phyloP scores from a whole-genome alignment of 805 yeast genomes.

The Cyberlindnera japonica region DNA sequence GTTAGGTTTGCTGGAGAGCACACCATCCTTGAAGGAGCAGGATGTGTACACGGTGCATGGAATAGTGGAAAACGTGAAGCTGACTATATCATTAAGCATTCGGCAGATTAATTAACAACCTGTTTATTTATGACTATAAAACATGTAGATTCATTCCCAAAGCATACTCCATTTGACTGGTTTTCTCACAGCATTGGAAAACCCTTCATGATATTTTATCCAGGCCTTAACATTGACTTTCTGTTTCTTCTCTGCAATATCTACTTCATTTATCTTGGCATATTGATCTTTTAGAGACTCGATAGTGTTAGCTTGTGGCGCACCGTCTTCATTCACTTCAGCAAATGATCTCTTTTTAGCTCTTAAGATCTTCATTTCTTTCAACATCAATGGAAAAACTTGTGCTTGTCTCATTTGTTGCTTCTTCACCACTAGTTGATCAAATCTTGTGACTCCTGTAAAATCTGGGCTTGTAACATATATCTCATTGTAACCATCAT shows the following conservation, averaged over 20 bases:
- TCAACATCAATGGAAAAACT: conserved; percentile 22
- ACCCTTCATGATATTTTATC: conserved; percentile 93
- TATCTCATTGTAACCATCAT: conserved; percentile 29
- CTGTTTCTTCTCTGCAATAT: conserved; percentile 28
- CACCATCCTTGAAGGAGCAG: conserved; percentile 80
- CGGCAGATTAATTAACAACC: background rate
- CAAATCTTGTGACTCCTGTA: conserved; percentile 22
- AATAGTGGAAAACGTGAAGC: conserved; percentile 66
- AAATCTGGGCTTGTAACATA: conserved; percentile 25
- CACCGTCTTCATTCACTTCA: conserved; percentile 16
- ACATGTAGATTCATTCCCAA: conserved; percentile 47
- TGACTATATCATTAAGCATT: conserved; percentile 26
- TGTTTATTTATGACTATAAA: background rate
- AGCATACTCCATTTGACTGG: conserved; percentile 73
- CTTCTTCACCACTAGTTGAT: conserved; percentile 14
- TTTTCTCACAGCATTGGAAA: conserved; percentile 85
- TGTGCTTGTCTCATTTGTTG: conserved; percentile 23
- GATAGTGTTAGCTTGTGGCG: conserved; percentile 16
- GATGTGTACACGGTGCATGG: conserved; percentile 92
- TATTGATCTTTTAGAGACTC: conserved; percentile 42
- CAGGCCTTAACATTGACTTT: conserved; percentile 45
- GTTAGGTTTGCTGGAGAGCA: conserved; percentile 92
- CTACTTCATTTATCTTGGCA: conserved; percentile 27
- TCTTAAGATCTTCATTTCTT: conserved; percentile 28
- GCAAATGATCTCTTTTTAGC: conserved; percentile 32